Evolutionary conservation across 2,329 filamentous ascomycete species (phyloP).

Genomic region (Hypoxylon sp.): DNA sequence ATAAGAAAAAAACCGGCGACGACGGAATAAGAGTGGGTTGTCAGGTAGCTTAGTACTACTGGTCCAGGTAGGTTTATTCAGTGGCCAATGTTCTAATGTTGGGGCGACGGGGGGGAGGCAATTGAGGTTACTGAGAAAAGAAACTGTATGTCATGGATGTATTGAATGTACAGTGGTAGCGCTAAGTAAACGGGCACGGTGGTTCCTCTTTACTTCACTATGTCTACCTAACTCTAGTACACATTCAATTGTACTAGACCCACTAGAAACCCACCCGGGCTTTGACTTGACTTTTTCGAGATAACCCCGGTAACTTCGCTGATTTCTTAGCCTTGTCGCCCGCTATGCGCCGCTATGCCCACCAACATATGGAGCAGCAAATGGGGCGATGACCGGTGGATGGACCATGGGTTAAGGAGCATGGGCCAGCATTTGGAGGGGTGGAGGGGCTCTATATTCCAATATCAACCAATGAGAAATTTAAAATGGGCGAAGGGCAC

Average conservation of each 20-base stretch:
- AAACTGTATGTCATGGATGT: no score
- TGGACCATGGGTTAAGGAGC: constrained; percentile 18
- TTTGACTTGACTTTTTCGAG: constrained; percentile 14
- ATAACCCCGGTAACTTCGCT: constrained; percentile 10
- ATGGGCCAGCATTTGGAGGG: constrained; percentile 21
- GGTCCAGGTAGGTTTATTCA: no score
- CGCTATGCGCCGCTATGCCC: constrained; percentile 26
- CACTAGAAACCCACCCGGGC: constrained; percentile 4
- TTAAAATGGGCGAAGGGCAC: neutral
- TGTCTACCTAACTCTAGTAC: constrained; percentile 2
- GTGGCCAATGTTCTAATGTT: constrained; percentile 22
- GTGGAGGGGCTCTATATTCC: constrained; percentile 21
- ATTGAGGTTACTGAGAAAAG: no score
- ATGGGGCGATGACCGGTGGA: constrained; percentile 26
- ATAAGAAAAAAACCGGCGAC: constrained; percentile 25
- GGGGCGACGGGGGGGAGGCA: constrained; percentile 7
- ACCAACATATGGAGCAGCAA: neutral
- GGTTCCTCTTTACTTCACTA: neutral
- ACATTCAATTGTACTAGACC: no score
- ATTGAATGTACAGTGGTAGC: neutral
- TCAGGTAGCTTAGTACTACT: constrained; percentile 23
- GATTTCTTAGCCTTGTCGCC: constrained; percentile 9
- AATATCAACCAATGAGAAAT: constrained; percentile 11
- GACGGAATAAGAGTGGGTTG: constrained; percentile 13
- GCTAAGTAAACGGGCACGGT: constrained; percentile 7